Evolutionary conservation across 2,329 filamentous ascomycete genomes (phyloP).

Genomic region (Sphaerostilbella broomeana): DNA sequence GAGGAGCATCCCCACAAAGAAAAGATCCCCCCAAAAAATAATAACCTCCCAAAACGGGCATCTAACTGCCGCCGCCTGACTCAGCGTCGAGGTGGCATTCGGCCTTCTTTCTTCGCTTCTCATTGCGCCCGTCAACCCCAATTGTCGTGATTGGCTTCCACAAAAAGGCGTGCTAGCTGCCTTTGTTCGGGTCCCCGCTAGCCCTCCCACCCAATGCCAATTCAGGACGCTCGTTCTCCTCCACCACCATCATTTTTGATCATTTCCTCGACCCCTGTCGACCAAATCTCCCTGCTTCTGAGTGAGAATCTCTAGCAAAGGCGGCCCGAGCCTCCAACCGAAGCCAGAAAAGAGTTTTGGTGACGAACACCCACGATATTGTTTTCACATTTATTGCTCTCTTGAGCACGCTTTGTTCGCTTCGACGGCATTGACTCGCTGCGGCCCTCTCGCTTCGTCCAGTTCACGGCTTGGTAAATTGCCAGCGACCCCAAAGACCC

Average conservation of each 20-base stretch:
- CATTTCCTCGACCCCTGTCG: slow-evolving; percentile 8
- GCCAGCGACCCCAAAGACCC: slow-evolving; percentile 1
- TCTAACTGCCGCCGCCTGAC: too few relatives aligned
- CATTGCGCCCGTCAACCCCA: too few relatives aligned
- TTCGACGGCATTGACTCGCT: slow-evolving; percentile 2
- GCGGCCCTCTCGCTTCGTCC: background rate
- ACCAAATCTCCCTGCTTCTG: slow-evolving; percentile 5
- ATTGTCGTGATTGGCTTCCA: too few relatives aligned
- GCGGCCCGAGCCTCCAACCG: slow-evolving; percentile 11
- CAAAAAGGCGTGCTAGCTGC: background rate
- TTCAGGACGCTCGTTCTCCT: background rate
- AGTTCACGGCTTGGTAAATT: background rate
- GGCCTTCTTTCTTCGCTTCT: too few relatives aligned
- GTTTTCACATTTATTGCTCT: background rate
- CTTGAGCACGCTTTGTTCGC: slow-evolving; percentile 1
- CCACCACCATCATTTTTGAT: slow-evolving; percentile 6
- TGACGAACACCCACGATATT: too few relatives aligned
- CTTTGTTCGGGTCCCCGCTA: background rate
- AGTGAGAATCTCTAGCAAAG: background rate
- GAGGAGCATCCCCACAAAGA: too few relatives aligned
- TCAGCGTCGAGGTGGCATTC: too few relatives aligned
- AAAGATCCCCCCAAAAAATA: too few relatives aligned
- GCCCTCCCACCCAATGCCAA: background rate
- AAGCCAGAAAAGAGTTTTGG: background rate
- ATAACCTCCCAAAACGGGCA: too few relatives aligned